Conservation (phyloP, 352 stramenopile genomes). For the Aphanomyces invadans region DNA sequence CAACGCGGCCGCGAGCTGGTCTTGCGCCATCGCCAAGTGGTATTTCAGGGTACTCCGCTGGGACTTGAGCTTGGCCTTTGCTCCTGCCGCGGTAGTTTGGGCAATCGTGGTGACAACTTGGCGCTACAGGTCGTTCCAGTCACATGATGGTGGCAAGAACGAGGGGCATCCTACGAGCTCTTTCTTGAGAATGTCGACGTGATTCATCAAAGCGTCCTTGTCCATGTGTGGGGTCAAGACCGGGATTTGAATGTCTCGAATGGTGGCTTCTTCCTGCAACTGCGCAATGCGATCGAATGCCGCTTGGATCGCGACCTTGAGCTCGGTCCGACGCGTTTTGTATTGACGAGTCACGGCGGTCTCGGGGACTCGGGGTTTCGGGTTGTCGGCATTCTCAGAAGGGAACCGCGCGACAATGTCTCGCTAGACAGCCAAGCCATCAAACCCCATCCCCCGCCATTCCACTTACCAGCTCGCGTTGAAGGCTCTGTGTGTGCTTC, state of each 20-base stretch:
- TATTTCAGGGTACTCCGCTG: conserved; percentile 15
- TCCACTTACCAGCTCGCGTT: conserved; percentile 12
- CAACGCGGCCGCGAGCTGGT: not conserved
- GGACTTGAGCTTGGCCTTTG: conserved; percentile 11
- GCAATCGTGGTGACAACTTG: conserved; percentile 3
- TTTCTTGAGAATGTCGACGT: conserved; percentile 15
- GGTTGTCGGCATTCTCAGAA: no score
- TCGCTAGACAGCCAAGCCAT: not conserved
- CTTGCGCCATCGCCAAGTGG: conserved; percentile 6
- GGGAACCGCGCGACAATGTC: conserved; percentile 15
- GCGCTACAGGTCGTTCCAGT: not conserved
- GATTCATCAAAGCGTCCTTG: not conserved
- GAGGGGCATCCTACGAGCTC: conserved; percentile 10
- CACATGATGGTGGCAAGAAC: no score
- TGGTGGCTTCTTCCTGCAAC: not conserved
- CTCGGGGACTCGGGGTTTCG: no score
- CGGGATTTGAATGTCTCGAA: conserved; percentile 3
- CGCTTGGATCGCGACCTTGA: not conserved
- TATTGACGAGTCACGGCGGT: not conserved
- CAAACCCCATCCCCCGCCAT: not conserved
- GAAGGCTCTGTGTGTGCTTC: not conserved
- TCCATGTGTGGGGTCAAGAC: not conserved
- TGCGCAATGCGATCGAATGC: not conserved
- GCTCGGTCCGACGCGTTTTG: not conserved
- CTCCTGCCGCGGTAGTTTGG: not conserved